Evolutionary conservation across 2,329 filamentous ascomycete genomes (phyloP).

Genomic region (Fusarium pininemorale): DNA sequence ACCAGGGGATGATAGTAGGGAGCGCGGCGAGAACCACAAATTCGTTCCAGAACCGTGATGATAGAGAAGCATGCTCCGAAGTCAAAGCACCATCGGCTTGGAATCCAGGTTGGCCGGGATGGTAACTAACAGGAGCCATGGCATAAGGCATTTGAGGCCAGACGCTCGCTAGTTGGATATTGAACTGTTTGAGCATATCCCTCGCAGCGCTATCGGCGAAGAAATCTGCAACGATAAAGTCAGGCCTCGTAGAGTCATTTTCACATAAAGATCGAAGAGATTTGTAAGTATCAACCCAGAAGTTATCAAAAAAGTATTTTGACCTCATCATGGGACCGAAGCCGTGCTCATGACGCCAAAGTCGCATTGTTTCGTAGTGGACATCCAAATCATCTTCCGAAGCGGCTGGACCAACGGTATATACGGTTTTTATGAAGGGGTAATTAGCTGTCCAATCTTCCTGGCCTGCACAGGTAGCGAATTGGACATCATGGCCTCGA

Average conservation of each 20-base stretch:
- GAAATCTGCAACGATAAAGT: constrained; percentile 55
- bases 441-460: constrained; percentile 47
- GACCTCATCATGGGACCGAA: constrained; percentile 46
- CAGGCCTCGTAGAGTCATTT: constrained; percentile 42
- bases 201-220: constrained; percentile 53
- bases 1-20: constrained; percentile 43
- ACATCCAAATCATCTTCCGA: constrained; percentile 41
- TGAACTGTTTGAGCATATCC: constrained; percentile 51
- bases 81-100: constrained; percentile 50
- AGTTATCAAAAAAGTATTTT: constrained; percentile 51
- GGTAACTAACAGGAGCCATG: constrained; percentile 50
- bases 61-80: constrained; percentile 51
- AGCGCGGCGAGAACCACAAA: constrained; percentile 45
- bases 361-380: constrained; percentile 49
- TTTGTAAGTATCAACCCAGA: constrained; percentile 47
- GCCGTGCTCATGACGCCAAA: constrained; percentile 46
- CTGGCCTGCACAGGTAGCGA: constrained; percentile 51
- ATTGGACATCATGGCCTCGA: constrained; percentile 49
- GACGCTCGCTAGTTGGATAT: constrained; percentile 51
- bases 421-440: constrained; percentile 44
- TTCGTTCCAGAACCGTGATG: constrained; percentile 49
- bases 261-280: constrained; percentile 25
- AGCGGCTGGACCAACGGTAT: constrained; percentile 45
- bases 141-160: constrained; percentile 54
- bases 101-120: constrained; percentile 54